phyloP scores from a whole-genome alignment of 2,329 filamentous ascomycete genomes.

The Alternaria sp. region DNA sequence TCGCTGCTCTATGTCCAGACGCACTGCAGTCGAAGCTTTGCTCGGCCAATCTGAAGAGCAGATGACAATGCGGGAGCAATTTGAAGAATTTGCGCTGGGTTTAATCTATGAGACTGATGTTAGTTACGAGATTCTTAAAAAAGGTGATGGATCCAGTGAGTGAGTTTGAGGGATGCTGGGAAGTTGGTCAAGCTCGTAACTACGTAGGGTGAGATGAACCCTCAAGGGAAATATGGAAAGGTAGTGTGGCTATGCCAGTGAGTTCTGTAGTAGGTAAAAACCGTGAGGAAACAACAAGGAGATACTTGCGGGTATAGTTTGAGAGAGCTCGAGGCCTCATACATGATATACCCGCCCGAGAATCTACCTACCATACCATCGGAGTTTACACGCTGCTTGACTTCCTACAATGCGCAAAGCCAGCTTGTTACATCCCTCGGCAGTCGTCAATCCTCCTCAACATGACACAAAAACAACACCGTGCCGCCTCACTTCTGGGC shows the following conservation, averaged over 20 bases:
- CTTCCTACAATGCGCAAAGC: background rate
- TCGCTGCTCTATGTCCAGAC: background rate
- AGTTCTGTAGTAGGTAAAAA: background rate
- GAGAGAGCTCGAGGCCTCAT: background rate
- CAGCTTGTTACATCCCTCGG: background rate
- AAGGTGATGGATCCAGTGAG: background rate
- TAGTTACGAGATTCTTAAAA: background rate
- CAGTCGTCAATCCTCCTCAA: background rate
- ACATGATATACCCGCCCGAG: background rate
- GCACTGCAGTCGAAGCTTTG: background rate
- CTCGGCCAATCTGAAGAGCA: background rate
- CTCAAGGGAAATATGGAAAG: background rate
- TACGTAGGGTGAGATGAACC: background rate
- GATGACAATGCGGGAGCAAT: background rate
- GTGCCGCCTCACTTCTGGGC: slow-evolving; percentile 4
- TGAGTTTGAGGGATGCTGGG: background rate
- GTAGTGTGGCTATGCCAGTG: background rate
- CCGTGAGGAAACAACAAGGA: background rate
- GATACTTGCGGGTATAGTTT: no score
- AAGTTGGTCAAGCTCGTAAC: background rate
- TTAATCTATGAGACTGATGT: background rate
- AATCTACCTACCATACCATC: background rate
- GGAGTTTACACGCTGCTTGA: no score
- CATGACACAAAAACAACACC: slow-evolving; percentile 2
- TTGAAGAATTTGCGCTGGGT: background rate